These are phyloP conservation scores for Periconia sp. DNA, from an alignment of 2,329 filamentous ascomycete species.

Conservation along the genomic window DNA sequence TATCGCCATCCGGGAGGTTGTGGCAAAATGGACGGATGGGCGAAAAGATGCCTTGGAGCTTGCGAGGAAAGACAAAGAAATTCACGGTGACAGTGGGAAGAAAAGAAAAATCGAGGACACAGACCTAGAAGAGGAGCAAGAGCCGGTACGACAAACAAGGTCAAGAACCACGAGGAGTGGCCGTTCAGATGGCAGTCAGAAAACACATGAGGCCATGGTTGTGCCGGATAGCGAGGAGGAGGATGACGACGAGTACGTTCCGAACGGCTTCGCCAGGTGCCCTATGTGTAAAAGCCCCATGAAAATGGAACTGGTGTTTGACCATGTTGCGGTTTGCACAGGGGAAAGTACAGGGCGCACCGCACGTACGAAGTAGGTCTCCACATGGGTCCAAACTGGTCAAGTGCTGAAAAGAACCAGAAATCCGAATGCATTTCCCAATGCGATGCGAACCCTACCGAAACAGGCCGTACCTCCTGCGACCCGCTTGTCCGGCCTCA, in stretches of 20 bases:
- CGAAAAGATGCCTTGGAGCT: constrained; percentile 65
- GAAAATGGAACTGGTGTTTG: constrained; percentile 75
- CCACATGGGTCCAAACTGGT: not conserved
- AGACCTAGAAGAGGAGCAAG: constrained; percentile 46
- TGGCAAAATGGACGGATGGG: constrained; percentile 72
- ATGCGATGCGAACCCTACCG: constrained; percentile 23
- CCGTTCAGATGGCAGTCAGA: constrained; percentile 19
- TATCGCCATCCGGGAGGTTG: constrained; percentile 80
- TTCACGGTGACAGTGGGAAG: constrained; percentile 17
- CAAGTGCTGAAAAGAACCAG: constrained; percentile 11
- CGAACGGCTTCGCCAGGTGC: constrained; percentile 76
- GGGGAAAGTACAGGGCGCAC: constrained; percentile 35
- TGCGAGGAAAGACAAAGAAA: constrained; percentile 54
- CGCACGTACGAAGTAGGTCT: constrained; percentile 33
- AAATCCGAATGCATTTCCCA: constrained; percentile 22
- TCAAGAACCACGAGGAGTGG: constrained; percentile 43
- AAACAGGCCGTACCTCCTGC: constrained; percentile 45
- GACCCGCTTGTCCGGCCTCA: constrained; percentile 68
- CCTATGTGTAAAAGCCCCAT: constrained; percentile 80
- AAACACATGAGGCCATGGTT: constrained; percentile 35
- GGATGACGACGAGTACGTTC: constrained; percentile 47
- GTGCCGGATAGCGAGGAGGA: constrained; percentile 44
- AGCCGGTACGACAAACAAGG: constrained; percentile 37
- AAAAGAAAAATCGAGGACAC: constrained; percentile 57
- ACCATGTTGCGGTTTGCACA: constrained; percentile 74